A percentile compares a stretch with the other conserved stretches of the same genome.
phyloP scores from a whole-genome alignment of 768 basidiomycete species.

The Sarcodon aspratus region DNA sequence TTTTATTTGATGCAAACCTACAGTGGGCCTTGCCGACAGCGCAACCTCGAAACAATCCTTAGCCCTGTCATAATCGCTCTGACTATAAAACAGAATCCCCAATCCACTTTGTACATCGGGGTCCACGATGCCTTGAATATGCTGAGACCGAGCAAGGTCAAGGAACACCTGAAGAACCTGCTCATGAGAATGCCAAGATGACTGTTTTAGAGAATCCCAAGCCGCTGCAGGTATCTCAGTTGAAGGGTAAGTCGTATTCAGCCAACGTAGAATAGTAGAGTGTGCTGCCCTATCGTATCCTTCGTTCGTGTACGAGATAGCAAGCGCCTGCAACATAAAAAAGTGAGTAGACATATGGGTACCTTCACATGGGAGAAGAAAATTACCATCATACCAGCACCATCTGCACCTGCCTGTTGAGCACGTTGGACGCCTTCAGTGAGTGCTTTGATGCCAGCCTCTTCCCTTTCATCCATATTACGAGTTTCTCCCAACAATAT shows the following conservation, averaged over 20 bases:
- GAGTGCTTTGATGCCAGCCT: slow-evolving; percentile 71
- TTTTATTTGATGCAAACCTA: slow-evolving; percentile 15
- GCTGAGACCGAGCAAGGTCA: slow-evolving; percentile 72
- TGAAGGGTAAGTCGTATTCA: slow-evolving; percentile 53
- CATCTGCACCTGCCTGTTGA: slow-evolving; percentile 49
- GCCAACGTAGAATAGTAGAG: slow-evolving; percentile 78
- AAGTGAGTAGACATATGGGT: slow-evolving; percentile 5
- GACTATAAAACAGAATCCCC: slow-evolving; percentile 88
- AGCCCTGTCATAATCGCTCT: slow-evolving; percentile 75
- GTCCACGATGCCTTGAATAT: slow-evolving; percentile 58
- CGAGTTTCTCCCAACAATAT: slow-evolving; percentile 83
- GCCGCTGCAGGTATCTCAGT: slow-evolving; percentile 42
- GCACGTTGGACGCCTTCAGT: slow-evolving; percentile 59
- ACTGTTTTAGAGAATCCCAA: slow-evolving; percentile 37
- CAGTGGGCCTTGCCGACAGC: slow-evolving; percentile 64
- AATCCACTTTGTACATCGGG: slow-evolving; percentile 90
- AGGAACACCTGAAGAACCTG: slow-evolving; percentile 79
- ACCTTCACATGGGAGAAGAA: background rate
- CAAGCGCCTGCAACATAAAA: slow-evolving; percentile 55
- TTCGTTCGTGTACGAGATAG: slow-evolving; percentile 95
- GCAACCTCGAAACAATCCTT: slow-evolving; percentile 94
- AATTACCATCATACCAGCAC: slow-evolving; percentile 67
- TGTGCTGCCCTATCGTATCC: slow-evolving; percentile 80
- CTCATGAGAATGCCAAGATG: slow-evolving; percentile 77
- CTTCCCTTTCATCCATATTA: slow-evolving; percentile 83